Conservation (phyloP, 164 flowering plant genomes). For the Tetracentron sinense region DNA sequence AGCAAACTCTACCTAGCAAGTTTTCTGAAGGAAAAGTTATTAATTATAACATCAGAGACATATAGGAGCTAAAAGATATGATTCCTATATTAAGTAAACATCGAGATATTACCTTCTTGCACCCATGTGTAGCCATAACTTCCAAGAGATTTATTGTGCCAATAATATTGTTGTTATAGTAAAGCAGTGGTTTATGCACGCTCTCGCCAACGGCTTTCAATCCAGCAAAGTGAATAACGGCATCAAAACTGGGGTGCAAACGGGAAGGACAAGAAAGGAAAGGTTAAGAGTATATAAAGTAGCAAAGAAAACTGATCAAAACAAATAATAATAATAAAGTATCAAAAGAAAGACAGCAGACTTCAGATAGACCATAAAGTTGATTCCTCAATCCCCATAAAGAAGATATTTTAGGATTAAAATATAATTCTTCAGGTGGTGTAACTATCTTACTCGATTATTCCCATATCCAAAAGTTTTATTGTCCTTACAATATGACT, state of each 20-base stretch:
- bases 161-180: constrained; percentile 76
- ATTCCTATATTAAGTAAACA: background rate
- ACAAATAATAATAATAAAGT: no score
- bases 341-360: background rate
- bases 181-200: constrained; percentile 78
- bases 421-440: background rate
- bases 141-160: constrained; percentile 82
- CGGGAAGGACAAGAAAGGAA: background rate
- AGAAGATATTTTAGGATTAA: background rate
- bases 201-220: constrained; percentile 99
- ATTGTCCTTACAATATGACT: background rate
- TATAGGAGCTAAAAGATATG: background rate
- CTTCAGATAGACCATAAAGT: background rate
- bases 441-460: background rate
- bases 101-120: constrained; percentile 60
- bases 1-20: no score
- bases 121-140: constrained; percentile 86
- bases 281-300: background rate
- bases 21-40: no score
- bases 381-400: no score
- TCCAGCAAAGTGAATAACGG: constrained; percentile 98
- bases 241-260: constrained; percentile 67
- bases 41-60: no score
- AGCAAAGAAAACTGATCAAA: no score
- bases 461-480: background rate